Percentiles rank a stretch among this genome's conserved stretches.
phyloP scores from a whole-genome alignment of 345 rosid genomes.

The Limnanthes douglasii region DNA sequence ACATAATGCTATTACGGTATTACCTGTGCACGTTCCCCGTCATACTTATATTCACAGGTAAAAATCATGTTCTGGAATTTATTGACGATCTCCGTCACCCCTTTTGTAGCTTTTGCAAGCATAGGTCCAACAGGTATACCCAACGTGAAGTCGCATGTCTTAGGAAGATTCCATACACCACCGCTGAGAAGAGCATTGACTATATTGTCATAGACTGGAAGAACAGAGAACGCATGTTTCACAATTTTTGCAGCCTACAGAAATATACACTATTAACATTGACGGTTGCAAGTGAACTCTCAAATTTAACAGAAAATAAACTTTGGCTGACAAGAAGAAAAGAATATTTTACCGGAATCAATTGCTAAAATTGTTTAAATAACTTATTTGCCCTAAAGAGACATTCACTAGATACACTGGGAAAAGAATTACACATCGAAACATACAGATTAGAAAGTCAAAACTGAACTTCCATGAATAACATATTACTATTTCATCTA shows the following conservation, averaged over 20 bases:
- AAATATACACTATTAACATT: not conserved
- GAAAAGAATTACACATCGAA: no score
- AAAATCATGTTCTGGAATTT: conserved; percentile 75
- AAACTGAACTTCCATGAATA: no score
- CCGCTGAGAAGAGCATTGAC: conserved; percentile 62
- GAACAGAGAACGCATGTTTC: conserved; percentile 74
- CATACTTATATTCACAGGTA: conserved; percentile 89
- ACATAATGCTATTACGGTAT: conserved; percentile 4
- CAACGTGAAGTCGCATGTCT: conserved; percentile 47
- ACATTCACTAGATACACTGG: no score
- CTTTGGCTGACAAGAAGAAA: no score
- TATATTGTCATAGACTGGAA: conserved; percentile 85
- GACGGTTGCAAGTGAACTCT: not conserved
- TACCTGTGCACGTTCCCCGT: conserved; percentile 99
- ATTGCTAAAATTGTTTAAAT: no score
- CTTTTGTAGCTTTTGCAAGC: conserved; percentile 91
- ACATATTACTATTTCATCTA: no score
- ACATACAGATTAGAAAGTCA: no score
- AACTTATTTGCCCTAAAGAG: no score
- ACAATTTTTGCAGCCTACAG: conserved; percentile 80
- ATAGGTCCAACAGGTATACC: conserved; percentile 95
- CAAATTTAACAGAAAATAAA: not conserved
- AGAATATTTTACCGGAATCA: no score
- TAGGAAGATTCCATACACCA: conserved; percentile 84
- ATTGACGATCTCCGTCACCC: conserved; percentile 61